Conservation (phyloP, 345 rosid species). For the Firmiana major region DNA sequence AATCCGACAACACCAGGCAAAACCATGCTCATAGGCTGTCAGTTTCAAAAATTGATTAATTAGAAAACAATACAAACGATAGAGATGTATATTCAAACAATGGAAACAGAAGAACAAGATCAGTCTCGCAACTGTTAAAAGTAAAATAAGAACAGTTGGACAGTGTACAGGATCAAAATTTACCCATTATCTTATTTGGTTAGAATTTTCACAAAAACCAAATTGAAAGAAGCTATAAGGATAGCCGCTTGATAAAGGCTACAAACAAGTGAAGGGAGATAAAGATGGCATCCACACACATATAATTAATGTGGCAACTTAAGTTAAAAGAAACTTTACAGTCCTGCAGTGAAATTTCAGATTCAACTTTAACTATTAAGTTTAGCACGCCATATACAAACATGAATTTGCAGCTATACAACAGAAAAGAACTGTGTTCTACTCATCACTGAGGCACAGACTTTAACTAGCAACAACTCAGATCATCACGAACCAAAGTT, state of each 20-base stretch:
- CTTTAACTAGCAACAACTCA: neutral
- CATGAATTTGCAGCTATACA: neutral
- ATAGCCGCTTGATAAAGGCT: neutral
- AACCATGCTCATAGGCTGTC: slow-evolving; percentile 99
- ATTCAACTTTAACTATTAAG: neutral
- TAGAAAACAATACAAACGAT: neutral
- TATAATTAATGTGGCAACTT: neutral
- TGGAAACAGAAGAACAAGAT: neutral
- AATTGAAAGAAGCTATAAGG: neutral
- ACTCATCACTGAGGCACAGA: neutral
- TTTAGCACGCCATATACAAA: neutral
- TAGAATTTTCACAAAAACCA: neutral
- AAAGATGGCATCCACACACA: neutral
- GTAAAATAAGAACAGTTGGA: neutral
- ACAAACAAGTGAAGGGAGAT: neutral
- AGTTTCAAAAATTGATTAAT: neutral
- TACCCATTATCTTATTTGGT: neutral
- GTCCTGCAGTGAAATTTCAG: neutral
- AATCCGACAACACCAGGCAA: slow-evolving; percentile 98
- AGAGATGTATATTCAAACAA: neutral
- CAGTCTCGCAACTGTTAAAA: neutral
- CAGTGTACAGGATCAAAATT: neutral
- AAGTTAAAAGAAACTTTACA: neutral
- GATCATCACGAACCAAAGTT: neutral
- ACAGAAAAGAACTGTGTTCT: neutral